These are phyloP conservation scores for Colletotrichum sp. DNA, from an alignment of 2,329 filamentous ascomycete genomes.

Conservation along the genomic window DNA sequence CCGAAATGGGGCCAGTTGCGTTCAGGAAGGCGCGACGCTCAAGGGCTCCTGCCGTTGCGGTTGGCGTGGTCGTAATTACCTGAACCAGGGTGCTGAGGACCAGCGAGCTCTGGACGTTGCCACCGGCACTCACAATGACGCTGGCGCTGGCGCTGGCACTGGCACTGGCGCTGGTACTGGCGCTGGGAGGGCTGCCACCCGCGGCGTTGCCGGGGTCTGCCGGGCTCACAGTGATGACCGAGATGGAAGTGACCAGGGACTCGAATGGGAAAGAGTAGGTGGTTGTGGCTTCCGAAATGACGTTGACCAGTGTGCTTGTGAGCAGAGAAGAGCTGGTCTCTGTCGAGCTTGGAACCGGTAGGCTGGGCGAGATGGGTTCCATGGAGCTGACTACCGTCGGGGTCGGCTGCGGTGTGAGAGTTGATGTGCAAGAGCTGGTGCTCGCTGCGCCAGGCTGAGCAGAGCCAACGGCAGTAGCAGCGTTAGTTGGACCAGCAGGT, in stretches of 20 bases:
- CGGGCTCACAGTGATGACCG: conserved; percentile 27
- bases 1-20: conserved; percentile 3
- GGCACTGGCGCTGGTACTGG: background rate
- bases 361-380: background rate
- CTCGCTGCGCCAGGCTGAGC: background rate
- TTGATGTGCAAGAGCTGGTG: background rate
- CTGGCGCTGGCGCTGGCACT: background rate
- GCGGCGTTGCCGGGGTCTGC: conserved; percentile 22
- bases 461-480: background rate
- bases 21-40: background rate
- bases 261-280: conserved; percentile 36
- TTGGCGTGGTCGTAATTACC: conserved; percentile 3
- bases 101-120: conserved; percentile 11
- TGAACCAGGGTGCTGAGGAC: conserved; percentile 30
- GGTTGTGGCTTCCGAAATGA: conserved; percentile 42
- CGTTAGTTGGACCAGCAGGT: background rate
- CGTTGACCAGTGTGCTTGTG: conserved; percentile 44
- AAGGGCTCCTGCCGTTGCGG: background rate
- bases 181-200: background rate
- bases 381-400: background rate
- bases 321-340: conserved; percentile 24
- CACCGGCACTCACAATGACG: background rate
- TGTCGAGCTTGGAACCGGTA: background rate
- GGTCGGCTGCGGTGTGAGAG: background rate
- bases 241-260: conserved; percentile 13